Percentiles rank a stretch among this genome's conserved stretches.
Evolutionary conservation across 1,139 yeast genomes (phyloP).

Genomic region (Pichia sp.): DNA sequence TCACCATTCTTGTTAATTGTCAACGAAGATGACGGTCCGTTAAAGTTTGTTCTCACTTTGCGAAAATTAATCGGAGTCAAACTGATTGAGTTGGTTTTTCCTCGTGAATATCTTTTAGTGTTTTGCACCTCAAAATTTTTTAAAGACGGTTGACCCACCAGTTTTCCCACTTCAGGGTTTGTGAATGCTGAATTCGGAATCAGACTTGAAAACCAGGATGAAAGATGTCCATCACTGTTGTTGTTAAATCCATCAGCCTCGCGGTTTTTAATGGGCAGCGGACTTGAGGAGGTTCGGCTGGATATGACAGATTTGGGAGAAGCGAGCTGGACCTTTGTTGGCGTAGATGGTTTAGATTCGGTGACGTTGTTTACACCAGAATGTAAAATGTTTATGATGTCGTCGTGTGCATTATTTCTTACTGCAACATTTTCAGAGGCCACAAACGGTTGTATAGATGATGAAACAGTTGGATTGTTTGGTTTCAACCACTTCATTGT

Average conservation of each 20-base stretch:
- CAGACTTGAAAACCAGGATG: constrained; percentile 29
- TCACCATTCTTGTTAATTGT: constrained; percentile 49
- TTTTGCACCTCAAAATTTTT: constrained; percentile 1
- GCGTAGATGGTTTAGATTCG: constrained; percentile 10
- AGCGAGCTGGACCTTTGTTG: constrained; percentile 1
- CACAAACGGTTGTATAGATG: constrained; percentile 11
- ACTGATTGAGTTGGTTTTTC: neutral
- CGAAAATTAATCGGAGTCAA: constrained; percentile 2
- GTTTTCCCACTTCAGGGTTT: constrained; percentile 30
- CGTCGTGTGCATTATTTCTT: constrained; percentile 18
- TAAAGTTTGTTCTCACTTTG: constrained; percentile 2
- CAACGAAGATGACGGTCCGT: constrained; percentile 26
- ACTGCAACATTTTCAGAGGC: neutral
- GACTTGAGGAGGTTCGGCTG: constrained; percentile 1
- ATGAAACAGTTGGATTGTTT: constrained; percentile 23
- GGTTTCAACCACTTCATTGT: constrained; percentile 33
- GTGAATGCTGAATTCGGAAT: constrained; percentile 30
- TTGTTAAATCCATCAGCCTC: neutral
- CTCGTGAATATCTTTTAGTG: neutral
- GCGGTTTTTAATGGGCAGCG: constrained; percentile 1
- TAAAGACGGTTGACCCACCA: constrained; percentile 25
- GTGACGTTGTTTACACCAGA: constrained; percentile 12
- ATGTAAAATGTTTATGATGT: constrained; percentile 17
- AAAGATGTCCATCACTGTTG: constrained; percentile 8
- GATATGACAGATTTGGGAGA: neutral